phyloP scores from a whole-genome alignment of 768 basidiomycete species.

The Boletus speciosus region DNA sequence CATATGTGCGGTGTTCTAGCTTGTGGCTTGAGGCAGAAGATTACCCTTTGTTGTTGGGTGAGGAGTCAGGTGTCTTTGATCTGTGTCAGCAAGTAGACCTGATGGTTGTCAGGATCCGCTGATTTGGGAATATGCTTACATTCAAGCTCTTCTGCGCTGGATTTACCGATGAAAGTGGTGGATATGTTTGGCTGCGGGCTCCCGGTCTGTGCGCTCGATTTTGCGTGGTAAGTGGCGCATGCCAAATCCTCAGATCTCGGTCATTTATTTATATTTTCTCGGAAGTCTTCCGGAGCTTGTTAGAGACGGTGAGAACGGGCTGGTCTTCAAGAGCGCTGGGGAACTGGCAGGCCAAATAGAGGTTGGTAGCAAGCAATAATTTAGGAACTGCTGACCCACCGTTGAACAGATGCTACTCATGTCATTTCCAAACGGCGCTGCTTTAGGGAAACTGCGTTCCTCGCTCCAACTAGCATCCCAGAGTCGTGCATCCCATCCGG shows the following conservation, averaged over 20 bases:
- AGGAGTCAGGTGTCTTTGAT: constrained; percentile 8
- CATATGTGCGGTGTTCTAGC: constrained; percentile 73
- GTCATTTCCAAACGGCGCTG: constrained; percentile 55
- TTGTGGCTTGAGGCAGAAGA: constrained; percentile 88
- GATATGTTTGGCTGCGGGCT: constrained; percentile 99
- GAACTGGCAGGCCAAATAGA: constrained; percentile 73
- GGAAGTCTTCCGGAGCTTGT: constrained; percentile 83
- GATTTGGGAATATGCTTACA: constrained; percentile 92
- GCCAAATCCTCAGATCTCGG: neutral
- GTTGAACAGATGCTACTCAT: constrained; percentile 49
- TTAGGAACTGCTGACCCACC: neutral
- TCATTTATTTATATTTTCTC: constrained; percentile 2
- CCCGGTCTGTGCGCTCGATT: constrained; percentile 88
- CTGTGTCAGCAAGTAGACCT: neutral
- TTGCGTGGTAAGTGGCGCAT: constrained; percentile 62
- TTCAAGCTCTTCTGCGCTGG: constrained; percentile 82
- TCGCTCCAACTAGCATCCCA: constrained; percentile 41
- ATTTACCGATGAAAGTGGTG: constrained; percentile 98
- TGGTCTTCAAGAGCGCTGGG: constrained; percentile 63
- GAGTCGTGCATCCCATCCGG: constrained; percentile 20
- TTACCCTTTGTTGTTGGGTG: constrained; percentile 85
- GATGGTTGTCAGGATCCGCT: constrained; percentile 62
- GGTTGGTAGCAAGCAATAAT: constrained; percentile 22
- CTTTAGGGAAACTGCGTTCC: constrained; percentile 49
- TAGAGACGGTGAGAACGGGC: constrained; percentile 78